Evolutionary conservation across 2,329 filamentous ascomycete species (phyloP), one percentile per base, ranked within the genome.

Genomic region (Thermothelomyces thermophilus): DNA sequence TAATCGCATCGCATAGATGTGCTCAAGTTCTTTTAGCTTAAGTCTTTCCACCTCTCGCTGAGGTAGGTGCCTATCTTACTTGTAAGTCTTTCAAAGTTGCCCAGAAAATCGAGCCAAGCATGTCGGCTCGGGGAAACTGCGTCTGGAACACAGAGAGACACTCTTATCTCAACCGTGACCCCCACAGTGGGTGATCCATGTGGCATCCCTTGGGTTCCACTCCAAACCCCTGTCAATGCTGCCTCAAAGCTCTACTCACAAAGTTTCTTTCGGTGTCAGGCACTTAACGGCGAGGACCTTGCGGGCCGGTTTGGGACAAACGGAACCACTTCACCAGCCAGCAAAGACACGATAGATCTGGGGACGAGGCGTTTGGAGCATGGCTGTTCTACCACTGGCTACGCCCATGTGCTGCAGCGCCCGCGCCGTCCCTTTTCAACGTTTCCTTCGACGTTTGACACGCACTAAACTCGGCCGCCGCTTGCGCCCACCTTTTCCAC

Each of bases 171-270:
- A 56, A 10, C 30, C 14, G 9, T 31, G 52, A 61, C 59, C 59
- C 59, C 59, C 59, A 60, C 59, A 55, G 30, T 44, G 49, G 50
- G 49, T 56, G 45, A 52, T 54, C 58, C 56, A 61, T 60, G 58
- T 60, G 56, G 57, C 53, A 54, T 54, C 26, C 35, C 42, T 52
- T 52, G 45, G 31, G 45, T 34, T 47, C 51, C 56, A 54, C 54
- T 46, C 45, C 3, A 39, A 22, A 55, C 42, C 56, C 55, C 47
- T 58, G 56, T 53, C 56, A 26, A 40, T 30, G 46, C 48, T 44
- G 48, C 52, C 46, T 49, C 42, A 47, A 41, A n/a, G n/a, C n/a
- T n/a, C n/a, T n/a, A n/a, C n/a, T n/a, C n/a, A n/a, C n/a, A 59
- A 59, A 56, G 52, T 51, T 50, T 55, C 33, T 14, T 11, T 35